Conservation (phyloP, 2,329 filamentous ascomycete species). For the Corniculantispora saksenae region DNA sequence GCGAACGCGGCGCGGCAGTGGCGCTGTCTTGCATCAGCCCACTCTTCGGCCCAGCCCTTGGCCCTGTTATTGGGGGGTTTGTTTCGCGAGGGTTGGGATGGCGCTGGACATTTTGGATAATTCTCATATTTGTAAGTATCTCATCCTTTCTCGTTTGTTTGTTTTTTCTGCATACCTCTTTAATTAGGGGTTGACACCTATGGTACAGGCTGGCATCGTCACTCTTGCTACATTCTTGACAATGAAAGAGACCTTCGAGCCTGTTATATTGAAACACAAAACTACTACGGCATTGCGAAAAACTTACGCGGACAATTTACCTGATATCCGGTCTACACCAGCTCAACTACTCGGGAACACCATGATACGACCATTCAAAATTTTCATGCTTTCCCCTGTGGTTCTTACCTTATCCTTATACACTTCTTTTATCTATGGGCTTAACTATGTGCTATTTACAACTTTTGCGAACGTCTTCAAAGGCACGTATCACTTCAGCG, state of each 20-base stretch:
- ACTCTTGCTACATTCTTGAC: conserved; percentile 1
- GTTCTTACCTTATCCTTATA: conserved; percentile 47
- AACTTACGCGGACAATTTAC: too few species aligned
- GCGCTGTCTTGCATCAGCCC: conserved; percentile 63
- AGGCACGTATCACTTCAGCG: conserved; percentile 34
- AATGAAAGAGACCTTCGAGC: neutral
- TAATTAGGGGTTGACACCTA: too few species aligned
- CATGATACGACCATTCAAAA: conserved; percentile 42
- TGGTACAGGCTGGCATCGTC: neutral
- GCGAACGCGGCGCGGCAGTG: conserved; percentile 61
- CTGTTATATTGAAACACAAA: neutral
- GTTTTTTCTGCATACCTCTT: too few species aligned
- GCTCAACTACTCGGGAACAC: conserved; percentile 29
- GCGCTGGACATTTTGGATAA: conserved; percentile 53
- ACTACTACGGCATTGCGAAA: neutral
- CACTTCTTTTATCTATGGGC: conserved; percentile 36
- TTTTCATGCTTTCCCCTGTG: conserved; percentile 56
- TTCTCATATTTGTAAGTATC: conserved; percentile 40
- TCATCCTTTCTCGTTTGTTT: too few species aligned
- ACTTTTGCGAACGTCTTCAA: conserved; percentile 40
- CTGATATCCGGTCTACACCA: too few species aligned
- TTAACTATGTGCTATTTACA: conserved; percentile 39
- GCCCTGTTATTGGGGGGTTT: conserved; percentile 44
- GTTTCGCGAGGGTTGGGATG: conserved; percentile 48
- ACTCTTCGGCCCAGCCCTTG: conserved; percentile 52